These are phyloP conservation scores for Aureobasidium sp. DNA, from an alignment of 2,329 filamentous ascomycete species.

Conservation along the genomic window DNA sequence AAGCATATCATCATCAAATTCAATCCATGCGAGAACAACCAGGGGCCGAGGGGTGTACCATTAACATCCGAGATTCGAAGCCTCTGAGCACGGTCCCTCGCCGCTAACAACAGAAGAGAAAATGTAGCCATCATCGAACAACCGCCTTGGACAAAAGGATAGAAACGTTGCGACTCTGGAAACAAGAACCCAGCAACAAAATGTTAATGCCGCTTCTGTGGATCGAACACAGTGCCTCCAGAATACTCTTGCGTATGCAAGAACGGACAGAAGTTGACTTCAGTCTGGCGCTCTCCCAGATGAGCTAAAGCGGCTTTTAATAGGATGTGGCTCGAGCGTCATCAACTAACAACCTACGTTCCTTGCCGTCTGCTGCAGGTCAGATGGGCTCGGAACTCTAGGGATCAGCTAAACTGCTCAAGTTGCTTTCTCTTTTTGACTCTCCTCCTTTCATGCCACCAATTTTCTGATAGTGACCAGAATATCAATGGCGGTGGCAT, in stretches of 20 bases:
- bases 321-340: not conserved
- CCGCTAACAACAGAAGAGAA: not conserved
- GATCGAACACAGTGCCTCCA: conserved; percentile 31
- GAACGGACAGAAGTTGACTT: conserved; percentile 23
- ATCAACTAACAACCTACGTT: not conserved
- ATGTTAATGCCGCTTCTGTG: conserved; percentile 24
- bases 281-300: conserved; percentile 30
- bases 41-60: not conserved
- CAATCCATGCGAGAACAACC: too few species aligned
- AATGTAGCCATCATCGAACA: not conserved
- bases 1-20: too few species aligned
- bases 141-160: not conserved
- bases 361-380: not conserved
- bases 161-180: too few species aligned
- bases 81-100: not conserved
- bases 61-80: not conserved
- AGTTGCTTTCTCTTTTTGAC: too few species aligned
- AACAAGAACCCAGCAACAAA: not conserved
- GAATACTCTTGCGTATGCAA: conserved; percentile 22
- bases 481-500: not conserved
- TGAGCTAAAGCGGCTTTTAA: conserved; percentile 26
- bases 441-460: too few species aligned
- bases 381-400: too few species aligned
- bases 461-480: too few species aligned
- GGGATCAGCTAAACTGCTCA: too few species aligned